A percentile compares a stretch with the other conserved stretches of the same genome.
Evolutionary conservation across 139 green algal species (phyloP).

Genomic region (Coelastrella sp.): DNA sequence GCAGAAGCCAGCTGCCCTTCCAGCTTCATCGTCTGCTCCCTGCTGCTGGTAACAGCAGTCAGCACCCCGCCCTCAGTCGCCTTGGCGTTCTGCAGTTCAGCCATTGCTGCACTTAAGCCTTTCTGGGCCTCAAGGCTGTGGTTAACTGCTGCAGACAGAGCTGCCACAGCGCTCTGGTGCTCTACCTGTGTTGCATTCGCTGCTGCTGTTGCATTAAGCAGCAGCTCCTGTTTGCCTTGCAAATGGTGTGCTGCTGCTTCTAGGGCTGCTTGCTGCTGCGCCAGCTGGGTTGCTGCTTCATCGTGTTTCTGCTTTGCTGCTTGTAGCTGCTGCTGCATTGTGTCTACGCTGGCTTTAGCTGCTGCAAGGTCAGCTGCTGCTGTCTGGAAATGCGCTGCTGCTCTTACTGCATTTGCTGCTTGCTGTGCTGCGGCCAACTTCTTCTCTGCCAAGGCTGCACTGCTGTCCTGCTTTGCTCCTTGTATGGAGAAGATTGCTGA

Average conservation of each 20-base stretch:
- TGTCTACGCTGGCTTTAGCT: not conserved
- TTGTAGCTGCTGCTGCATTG: constrained; percentile 27
- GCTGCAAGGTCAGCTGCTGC: constrained; percentile 24
- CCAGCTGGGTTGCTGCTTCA: not conserved
- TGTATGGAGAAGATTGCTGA: not conserved
- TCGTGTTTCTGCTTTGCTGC: not conserved
- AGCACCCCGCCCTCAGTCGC: constrained; percentile 11
- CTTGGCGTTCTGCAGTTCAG: constrained; percentile 32
- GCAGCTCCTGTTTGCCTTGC: constrained; percentile 1
- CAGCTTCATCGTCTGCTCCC: not conserved
- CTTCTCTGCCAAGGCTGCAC: not conserved
- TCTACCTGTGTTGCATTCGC: constrained; percentile 12
- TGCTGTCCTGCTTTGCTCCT: not conserved
- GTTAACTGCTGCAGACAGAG: not conserved
- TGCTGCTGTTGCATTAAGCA: not conserved
- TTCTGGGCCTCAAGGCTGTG: constrained; percentile 12
- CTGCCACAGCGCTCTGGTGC: not conserved
- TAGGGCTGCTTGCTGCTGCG: constrained; percentile 8
- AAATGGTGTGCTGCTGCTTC: not conserved
- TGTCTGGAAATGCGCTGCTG: constrained; percentile 2
- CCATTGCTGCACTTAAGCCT: not conserved
- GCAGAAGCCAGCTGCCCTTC: constrained; percentile 23
- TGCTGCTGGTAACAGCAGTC: not conserved
- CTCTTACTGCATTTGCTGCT: constrained; percentile 16
- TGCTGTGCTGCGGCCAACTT: constrained; percentile 20